Percentiles rank a stretch among this genome's conserved stretches.
phyloP scores from a whole-genome alignment of 768 basidiomycete genomes.

The Trametes coccinea region DNA sequence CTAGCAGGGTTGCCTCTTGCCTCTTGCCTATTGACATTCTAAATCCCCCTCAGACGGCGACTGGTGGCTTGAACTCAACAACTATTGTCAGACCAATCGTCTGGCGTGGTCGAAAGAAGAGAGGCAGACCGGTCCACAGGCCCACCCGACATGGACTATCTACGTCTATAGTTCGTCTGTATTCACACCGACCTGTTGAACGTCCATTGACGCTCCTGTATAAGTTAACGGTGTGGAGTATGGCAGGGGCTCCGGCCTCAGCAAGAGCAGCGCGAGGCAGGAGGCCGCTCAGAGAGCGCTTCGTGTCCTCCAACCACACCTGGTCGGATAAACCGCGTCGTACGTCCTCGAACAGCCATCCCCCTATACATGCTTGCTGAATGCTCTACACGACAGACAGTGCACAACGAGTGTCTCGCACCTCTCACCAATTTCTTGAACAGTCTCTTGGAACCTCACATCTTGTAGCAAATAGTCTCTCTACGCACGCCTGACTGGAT shows the following conservation, averaged over 20 bases:
- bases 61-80: not conserved
- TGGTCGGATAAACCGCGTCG: too few relatives aligned
- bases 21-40: not conserved
- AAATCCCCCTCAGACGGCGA: not conserved
- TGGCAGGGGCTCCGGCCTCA: not conserved
- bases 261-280: not conserved
- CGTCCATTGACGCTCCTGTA: not conserved
- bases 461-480: not conserved
- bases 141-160: not conserved
- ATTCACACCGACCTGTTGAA: not conserved
- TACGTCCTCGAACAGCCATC: too few relatives aligned
- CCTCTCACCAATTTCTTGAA: not conserved
- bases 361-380: not conserved
- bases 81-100: not conserved
- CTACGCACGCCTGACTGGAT: not conserved
- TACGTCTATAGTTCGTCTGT: not conserved
- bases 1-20: not conserved
- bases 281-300: not conserved
- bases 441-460: not conserved
- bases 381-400: too few relatives aligned
- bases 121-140: not conserved
- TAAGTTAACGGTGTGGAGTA: not conserved
- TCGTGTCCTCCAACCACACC: not conserved
- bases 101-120: not conserved
- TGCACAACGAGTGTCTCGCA: not conserved